These are phyloP conservation scores for Aquilaria yunnanensis DNA, from an alignment of 345 rosid species.

Conservation along the genomic window DNA sequence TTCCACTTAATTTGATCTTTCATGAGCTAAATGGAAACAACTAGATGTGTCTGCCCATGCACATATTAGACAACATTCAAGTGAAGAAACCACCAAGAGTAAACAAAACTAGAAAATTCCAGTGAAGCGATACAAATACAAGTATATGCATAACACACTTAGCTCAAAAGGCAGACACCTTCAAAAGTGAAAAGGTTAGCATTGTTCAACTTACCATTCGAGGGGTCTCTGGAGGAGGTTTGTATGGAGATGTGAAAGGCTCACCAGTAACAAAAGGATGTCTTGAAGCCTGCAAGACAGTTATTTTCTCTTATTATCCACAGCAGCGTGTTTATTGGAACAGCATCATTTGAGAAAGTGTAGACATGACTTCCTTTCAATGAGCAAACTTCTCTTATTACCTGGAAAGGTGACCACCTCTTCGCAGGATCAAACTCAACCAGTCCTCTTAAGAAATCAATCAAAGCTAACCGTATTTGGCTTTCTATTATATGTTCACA, in stretches of 20 bases:
- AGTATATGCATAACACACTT: not conserved
- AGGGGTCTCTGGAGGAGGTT: constrained; percentile 81
- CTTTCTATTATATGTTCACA: constrained; percentile 49
- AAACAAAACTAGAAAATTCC: constrained; percentile 4
- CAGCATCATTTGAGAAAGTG: not conserved
- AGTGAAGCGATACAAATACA: not conserved
- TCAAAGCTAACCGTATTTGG: constrained; percentile 79
- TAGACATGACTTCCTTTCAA: constrained; percentile 2
- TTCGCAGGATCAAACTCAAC: constrained; percentile 98
- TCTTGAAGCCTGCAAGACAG: constrained; percentile 74
- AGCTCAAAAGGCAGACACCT: not conserved
- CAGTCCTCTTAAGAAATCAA: constrained; percentile 97
- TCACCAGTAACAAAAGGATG: constrained; percentile 99
- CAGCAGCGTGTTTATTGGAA: not conserved
- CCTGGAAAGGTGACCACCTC: constrained; percentile 99
- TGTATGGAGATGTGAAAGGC: constrained; percentile 88
- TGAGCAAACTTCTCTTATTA: constrained; percentile 19
- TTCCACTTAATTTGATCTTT: too few species aligned
- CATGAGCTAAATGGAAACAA: too few species aligned
- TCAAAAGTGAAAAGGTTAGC: not conserved
- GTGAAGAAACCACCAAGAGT: constrained; percentile 7
- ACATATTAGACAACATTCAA: not conserved
- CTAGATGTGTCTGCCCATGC: too few species aligned
- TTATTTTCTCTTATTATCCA: constrained; percentile 7
- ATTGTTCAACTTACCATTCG: constrained; percentile 54